Percentiles rank a stretch among this genome's conserved stretches.
These are phyloP conservation scores for Candida michaelii DNA, from an alignment of 805 yeast species.

Conservation along the genomic window DNA sequence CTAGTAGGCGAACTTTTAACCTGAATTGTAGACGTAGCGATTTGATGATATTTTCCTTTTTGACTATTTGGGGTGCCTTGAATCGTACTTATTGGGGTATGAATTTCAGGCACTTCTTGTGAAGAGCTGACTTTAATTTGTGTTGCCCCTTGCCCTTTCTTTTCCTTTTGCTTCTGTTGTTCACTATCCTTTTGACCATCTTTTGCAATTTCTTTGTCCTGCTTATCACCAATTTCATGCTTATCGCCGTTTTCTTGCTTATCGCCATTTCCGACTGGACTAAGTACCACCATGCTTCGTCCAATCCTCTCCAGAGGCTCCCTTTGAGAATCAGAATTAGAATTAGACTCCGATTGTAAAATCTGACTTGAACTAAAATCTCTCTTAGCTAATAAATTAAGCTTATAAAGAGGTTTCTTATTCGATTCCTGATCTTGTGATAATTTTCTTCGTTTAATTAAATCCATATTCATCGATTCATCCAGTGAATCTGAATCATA, in stretches of 20 bases:
- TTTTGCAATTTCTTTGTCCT: too few relatives aligned
- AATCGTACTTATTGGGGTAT: too few relatives aligned
- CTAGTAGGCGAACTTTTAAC: conserved; percentile 2
- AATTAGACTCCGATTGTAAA: conserved; percentile 2
- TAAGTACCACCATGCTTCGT: too few relatives aligned
- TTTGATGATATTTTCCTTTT: neutral
- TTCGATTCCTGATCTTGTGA: neutral
- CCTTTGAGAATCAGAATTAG: neutral
- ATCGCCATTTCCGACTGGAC: too few relatives aligned
- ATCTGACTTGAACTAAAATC: conserved; percentile 2
- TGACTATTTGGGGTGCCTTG: neutral
- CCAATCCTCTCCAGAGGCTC: too few relatives aligned
- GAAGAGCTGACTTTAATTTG: too few relatives aligned
- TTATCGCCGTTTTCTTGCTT: too few relatives aligned
- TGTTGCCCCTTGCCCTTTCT: too few relatives aligned
- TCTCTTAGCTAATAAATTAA: conserved; percentile 1
- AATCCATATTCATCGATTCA: conserved; percentile 8
- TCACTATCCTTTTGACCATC: too few relatives aligned
- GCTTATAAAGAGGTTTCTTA: conserved; percentile 5
- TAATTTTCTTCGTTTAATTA: conserved; percentile 6
- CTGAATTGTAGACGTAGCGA: neutral
- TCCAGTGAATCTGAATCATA: conserved; percentile 10
- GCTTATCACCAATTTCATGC: too few relatives aligned
- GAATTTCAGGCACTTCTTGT: too few relatives aligned
- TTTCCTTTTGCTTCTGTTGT: too few relatives aligned